Evolutionary conservation across 495 filamentous ascomycete species (phyloP).

Genomic region (Daldinia childiae): DNA sequence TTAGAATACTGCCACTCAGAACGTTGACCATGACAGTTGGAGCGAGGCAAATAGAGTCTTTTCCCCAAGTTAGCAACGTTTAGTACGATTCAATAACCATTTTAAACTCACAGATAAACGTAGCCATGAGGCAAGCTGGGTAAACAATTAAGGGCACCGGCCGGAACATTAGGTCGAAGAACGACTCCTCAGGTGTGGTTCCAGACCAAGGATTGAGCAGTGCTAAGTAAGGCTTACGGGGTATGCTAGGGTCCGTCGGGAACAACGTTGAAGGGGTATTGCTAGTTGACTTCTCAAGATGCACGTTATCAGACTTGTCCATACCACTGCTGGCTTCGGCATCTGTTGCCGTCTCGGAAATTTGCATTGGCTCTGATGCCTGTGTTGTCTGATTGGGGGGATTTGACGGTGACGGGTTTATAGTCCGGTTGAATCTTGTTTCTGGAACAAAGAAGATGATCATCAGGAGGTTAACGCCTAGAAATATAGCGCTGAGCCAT

Average conservation of each 20-base stretch:
- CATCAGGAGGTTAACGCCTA: constrained; percentile 19
- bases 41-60: constrained; percentile 21
- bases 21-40: constrained; percentile 24
- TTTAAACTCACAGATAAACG: constrained; percentile 8
- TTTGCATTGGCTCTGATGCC: neutral
- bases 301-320: neutral
- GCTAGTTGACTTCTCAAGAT: neutral
- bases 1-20: constrained; percentile 12
- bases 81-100: neutral
- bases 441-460: constrained; percentile 24
- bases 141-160: constrained; percentile 19
- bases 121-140: constrained; percentile 19
- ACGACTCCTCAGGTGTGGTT: neutral
- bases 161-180: constrained; percentile 13
- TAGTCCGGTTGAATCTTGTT: constrained; percentile 7
- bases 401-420: constrained; percentile 2
- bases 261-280: neutral
- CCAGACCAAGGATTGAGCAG: constrained; percentile 19
- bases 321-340: neutral
- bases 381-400: neutral
- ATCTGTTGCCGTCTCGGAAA: constrained; percentile 6
- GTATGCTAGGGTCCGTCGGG: neutral
- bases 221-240: constrained; percentile 8
- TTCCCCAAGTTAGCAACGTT: constrained; percentile 1
- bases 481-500: constrained; percentile 22